Percentiles rank a stretch among this genome's conserved stretches.
Conservation (phyloP, 2,329 filamentous ascomycete genomes). For the Didymella arachidicola region DNA sequence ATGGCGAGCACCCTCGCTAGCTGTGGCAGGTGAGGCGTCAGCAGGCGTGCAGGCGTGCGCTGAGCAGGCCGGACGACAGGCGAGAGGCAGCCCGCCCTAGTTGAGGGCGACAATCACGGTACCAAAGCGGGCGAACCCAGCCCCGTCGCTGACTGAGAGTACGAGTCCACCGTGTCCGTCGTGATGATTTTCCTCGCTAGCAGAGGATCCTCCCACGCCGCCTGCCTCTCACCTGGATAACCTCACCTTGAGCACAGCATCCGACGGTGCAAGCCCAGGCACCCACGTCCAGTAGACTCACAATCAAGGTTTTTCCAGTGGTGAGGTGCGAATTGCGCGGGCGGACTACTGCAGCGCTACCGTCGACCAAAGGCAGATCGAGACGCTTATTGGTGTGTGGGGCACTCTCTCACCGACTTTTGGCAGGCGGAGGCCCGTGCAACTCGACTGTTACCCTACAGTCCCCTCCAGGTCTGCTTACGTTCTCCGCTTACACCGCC, state of each 20-base stretch:
- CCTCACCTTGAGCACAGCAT: conserved; percentile 17
- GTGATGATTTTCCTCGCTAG: conserved; percentile 21
- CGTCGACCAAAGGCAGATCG: conserved; percentile 23
- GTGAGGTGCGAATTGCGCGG: conserved; percentile 22
- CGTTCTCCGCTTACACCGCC: conserved; percentile 34
- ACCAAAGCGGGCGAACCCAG: conserved; percentile 31
- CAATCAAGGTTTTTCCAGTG: conserved; percentile 29
- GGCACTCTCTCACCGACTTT: conserved; percentile 24
- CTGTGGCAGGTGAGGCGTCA: conserved; percentile 31
- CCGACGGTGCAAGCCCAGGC: conserved; percentile 19
- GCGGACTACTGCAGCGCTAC: conserved; percentile 42
- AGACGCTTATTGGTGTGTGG: conserved; percentile 23
- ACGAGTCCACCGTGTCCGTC: background rate
- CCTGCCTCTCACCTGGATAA: conserved; percentile 9
- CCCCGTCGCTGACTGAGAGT: conserved; percentile 20
- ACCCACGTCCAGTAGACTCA: conserved; percentile 25
- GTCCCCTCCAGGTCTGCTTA: conserved; percentile 24
- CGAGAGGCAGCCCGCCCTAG: conserved; percentile 15
- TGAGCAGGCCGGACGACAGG: conserved; percentile 17
- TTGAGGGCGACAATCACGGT: conserved; percentile 19
- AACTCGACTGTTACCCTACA: conserved; percentile 23
- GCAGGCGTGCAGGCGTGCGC: conserved; percentile 16
- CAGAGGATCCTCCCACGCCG: conserved; percentile 14
- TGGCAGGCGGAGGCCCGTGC: conserved; percentile 23
- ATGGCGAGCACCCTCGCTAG: conserved; percentile 32